A percentile compares a stretch with the other conserved stretches of the same genome.
phyloP scores from a whole-genome alignment of 148 eudicot species.

The Rhododendron henanense region DNA sequence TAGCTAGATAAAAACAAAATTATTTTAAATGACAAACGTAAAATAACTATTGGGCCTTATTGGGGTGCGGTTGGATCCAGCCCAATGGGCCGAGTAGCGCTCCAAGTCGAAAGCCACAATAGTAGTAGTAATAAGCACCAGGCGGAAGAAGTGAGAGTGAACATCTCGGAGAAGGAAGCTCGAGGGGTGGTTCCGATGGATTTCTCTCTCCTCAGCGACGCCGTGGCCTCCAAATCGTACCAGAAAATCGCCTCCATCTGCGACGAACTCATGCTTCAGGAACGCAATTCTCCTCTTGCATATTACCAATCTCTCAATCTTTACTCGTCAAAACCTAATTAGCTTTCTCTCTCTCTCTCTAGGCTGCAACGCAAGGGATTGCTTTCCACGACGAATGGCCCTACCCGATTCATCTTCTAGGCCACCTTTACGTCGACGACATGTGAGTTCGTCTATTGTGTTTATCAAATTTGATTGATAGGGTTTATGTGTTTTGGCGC shows the following conservation, averaged over 20 bases:
- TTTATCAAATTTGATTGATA: not conserved
- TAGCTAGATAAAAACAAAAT: not conserved
- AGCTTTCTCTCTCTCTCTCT: not conserved
- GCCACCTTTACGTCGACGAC: constrained; percentile 59
- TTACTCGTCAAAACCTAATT: constrained; percentile 20
- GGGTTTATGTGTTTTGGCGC: not conserved
- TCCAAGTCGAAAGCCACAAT: not conserved
- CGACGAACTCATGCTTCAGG: constrained; percentile 76
- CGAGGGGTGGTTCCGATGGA: constrained; percentile 36
- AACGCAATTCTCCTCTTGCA: not conserved
- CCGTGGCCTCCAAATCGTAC: constrained; percentile 55
- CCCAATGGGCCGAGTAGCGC: not conserved
- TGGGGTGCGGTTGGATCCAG: not conserved
- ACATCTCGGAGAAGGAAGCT: not conserved
- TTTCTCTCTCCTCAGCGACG: constrained; percentile 55
- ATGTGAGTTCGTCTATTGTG: constrained; percentile 34
- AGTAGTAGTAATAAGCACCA: not conserved
- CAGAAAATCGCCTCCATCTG: constrained; percentile 57
- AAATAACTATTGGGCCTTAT: not conserved
- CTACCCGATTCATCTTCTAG: constrained; percentile 81
- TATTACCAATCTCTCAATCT: not conserved
- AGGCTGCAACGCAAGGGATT: constrained; percentile 69
- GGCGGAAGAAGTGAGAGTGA: not conserved
- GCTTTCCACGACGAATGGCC: constrained; percentile 77
- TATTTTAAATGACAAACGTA: too few relatives aligned